Evolutionary conservation across 2,329 filamentous ascomycete genomes (phyloP).

Genomic region (Sporothrix sp.): DNA sequence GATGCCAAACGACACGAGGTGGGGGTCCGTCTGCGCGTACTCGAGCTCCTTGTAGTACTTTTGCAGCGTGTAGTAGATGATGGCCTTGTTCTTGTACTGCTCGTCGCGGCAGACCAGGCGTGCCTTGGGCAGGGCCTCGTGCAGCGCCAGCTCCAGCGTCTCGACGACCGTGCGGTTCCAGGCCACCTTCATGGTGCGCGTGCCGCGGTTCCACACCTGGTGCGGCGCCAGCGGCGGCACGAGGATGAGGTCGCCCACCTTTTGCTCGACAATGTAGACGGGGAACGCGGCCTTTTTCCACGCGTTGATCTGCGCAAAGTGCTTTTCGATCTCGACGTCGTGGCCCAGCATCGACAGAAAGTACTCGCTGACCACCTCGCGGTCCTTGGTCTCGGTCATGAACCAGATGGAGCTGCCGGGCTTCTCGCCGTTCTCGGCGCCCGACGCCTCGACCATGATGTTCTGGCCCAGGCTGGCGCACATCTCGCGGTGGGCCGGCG

Average conservation of each 20-base stretch:
- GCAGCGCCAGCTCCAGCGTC: conserved; percentile 75
- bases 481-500: conserved; percentile 93
- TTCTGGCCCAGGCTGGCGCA: conserved; percentile 93
- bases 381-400: conserved; percentile 94
- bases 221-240: conserved; percentile 89
- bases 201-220: conserved; percentile 97
- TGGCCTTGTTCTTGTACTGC: conserved; percentile 98
- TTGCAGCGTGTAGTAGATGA: conserved; percentile 75
- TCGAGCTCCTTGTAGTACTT: conserved; percentile 63
- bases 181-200: conserved; percentile 90
- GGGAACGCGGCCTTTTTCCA: conserved; percentile 93
- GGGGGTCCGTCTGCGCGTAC: conserved; percentile 39
- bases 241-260: conserved; percentile 81
- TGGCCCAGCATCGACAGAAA: conserved; percentile 89
- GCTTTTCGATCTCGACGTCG: conserved; percentile 92
- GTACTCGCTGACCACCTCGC: conserved; percentile 83
- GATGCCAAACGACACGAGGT: conserved; percentile 37
- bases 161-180: conserved; percentile 96
- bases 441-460: conserved; percentile 92
- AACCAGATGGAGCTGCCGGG: conserved; percentile 94
- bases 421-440: conserved; percentile 61
- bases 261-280: conserved; percentile 87
- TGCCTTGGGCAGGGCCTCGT: conserved; percentile 80
- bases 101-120: conserved; percentile 91
- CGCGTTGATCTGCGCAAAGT: conserved; percentile 90